These are phyloP conservation scores for Aquilaria yunnanensis DNA, from an alignment of 345 rosid species.

Conservation along the genomic window DNA sequence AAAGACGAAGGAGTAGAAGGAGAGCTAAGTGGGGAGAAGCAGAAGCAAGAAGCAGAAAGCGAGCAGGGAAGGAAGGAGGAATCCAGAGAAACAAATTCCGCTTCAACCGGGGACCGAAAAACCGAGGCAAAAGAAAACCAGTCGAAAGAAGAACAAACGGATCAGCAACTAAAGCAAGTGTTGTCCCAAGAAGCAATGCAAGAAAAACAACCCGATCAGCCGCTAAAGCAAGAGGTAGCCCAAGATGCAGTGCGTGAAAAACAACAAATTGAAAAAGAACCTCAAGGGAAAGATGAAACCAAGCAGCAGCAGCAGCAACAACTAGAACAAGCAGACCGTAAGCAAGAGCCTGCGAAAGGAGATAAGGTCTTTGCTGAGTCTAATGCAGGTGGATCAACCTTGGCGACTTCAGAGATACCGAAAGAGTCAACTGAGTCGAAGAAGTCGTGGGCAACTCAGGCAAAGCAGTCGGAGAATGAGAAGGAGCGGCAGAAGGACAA, in stretches of 20 bases:
- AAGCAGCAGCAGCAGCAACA: slow-evolving; percentile 16
- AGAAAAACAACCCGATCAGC: slow-evolving; percentile 14
- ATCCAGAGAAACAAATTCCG: slow-evolving; percentile 1
- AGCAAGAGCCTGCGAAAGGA: slow-evolving; percentile 4
- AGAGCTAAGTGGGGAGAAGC: slow-evolving; percentile 25
- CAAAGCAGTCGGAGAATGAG: slow-evolving; percentile 58
- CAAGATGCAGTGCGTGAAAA: neutral
- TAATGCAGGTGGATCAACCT: slow-evolving; percentile 16
- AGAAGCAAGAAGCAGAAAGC: slow-evolving; percentile 25
- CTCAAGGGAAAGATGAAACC: slow-evolving; percentile 9
- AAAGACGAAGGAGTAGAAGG: slow-evolving; percentile 19
- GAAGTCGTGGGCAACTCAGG: slow-evolving; percentile 72
- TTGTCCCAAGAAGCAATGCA: slow-evolving; percentile 9
- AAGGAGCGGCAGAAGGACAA: slow-evolving; percentile 53
- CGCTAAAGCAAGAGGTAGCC: slow-evolving; percentile 21
- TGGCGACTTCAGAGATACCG: slow-evolving; percentile 51
- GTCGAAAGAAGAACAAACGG: slow-evolving; percentile 26
- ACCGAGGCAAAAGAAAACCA: slow-evolving; percentile 20
- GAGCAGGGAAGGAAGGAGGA: slow-evolving; percentile 16
- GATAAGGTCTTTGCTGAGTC: slow-evolving; percentile 8
- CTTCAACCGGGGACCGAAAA: slow-evolving; percentile 22
- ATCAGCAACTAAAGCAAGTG: slow-evolving; percentile 26
- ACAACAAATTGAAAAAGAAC: slow-evolving; percentile 20
- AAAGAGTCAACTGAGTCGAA: slow-evolving; percentile 74
- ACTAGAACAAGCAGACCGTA: slow-evolving; percentile 13